Evolutionary conservation across 805 yeast species (phyloP).

Genomic region (Cyberlindnera subsufficiens): DNA sequence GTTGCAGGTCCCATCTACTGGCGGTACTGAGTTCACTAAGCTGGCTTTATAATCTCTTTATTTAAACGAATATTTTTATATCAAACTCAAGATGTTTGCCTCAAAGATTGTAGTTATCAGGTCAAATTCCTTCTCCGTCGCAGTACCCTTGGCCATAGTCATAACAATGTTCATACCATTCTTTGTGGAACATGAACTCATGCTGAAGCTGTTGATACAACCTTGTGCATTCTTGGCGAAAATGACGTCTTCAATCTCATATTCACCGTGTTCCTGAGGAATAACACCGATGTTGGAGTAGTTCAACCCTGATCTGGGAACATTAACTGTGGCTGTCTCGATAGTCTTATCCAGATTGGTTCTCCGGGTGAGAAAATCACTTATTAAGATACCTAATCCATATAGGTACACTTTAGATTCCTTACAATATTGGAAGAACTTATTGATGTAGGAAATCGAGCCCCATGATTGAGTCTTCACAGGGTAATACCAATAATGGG

Average conservation of each 20-base stretch:
- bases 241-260: constrained; percentile 9
- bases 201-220: constrained; percentile 8
- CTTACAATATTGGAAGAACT: constrained; percentile 6
- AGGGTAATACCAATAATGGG: constrained; percentile 10
- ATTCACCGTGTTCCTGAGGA: background rate
- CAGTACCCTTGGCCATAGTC: constrained; percentile 9
- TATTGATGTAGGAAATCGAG: constrained; percentile 4
- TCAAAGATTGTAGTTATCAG: constrained; percentile 7
- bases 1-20: constrained; percentile 72
- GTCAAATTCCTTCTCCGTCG: constrained; percentile 5
- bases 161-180: constrained; percentile 14
- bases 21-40: constrained; percentile 56
- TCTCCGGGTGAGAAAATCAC: constrained; percentile 1
- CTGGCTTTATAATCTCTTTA: constrained; percentile 18
- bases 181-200: constrained; percentile 6
- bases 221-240: constrained; percentile 14
- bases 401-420: constrained; percentile 4
- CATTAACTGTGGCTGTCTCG: constrained; percentile 4
- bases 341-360: constrained; percentile 14
- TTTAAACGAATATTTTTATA: background rate
- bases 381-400: constrained; percentile 17
- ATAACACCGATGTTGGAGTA: constrained; percentile 20
- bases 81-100: background rate
- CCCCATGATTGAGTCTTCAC: constrained; percentile 4
- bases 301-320: constrained; percentile 9